Evolutionary conservation across 176 grass and related monocot genomes (phyloP).

Genomic region (Oryza meridionalis): DNA sequence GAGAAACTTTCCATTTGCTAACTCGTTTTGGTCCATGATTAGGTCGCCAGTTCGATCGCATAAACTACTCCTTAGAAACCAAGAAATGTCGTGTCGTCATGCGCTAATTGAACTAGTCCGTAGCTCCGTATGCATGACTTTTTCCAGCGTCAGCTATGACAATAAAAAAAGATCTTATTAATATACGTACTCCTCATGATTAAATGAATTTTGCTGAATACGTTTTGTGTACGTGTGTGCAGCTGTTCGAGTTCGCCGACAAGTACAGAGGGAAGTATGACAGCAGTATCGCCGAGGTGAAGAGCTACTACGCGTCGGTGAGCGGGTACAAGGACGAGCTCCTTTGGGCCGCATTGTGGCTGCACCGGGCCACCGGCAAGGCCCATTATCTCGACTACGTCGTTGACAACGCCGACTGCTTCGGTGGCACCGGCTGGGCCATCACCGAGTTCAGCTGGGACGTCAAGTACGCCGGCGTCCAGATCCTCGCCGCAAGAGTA

Average conservation of each 20-base stretch:
- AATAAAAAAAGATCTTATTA: neutral
- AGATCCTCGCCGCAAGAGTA: constrained; percentile 74
- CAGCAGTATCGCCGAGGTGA: constrained; percentile 77
- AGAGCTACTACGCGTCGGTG: constrained; percentile 87
- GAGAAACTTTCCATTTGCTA: constrained; percentile 24
- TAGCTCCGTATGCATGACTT: constrained; percentile 29
- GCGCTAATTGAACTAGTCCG: constrained; percentile 42
- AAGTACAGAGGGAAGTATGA: constrained; percentile 76
- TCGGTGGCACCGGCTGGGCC: constrained; percentile 78
- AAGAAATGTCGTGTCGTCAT: constrained; percentile 48
- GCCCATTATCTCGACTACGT: constrained; percentile 65
- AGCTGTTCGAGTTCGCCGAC: constrained; percentile 86
- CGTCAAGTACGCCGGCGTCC: constrained; percentile 88
- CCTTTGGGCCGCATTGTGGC: constrained; percentile 83
- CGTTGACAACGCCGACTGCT: constrained; percentile 62
- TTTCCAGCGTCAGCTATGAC: constrained; percentile 20
- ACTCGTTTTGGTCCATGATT: constrained; percentile 49
- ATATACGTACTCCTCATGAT: neutral
- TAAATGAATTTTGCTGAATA: neutral
- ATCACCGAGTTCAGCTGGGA: constrained; percentile 96
- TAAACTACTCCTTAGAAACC: constrained; percentile 40
- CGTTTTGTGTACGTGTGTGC: neutral
- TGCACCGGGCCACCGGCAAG: constrained; percentile 72
- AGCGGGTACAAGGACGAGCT: constrained; percentile 90
- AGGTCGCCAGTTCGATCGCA: constrained; percentile 57